Percentiles rank a stretch among this genome's conserved stretches.
Evolutionary conservation across 129 eudicot genomes (phyloP).

Genomic region (Pulicaria dysenterica): DNA sequence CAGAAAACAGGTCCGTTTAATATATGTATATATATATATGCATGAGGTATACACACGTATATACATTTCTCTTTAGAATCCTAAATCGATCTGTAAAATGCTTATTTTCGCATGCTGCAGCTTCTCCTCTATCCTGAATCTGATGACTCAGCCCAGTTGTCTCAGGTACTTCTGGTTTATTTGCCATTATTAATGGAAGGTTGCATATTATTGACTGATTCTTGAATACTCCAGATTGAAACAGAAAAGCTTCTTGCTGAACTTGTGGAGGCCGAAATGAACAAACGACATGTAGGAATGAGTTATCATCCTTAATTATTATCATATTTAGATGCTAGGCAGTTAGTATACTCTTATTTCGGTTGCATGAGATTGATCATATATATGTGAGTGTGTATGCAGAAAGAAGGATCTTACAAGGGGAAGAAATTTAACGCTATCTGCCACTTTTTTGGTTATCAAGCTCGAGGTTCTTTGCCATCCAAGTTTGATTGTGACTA

Average conservation of each 20-base stretch:
- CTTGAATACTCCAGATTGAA: slow-evolving; percentile 53
- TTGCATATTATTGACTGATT: neutral
- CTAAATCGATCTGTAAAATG: neutral
- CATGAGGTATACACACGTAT: no score
- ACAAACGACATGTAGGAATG: slow-evolving; percentile 62
- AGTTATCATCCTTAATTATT: neutral
- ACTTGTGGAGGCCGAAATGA: slow-evolving; percentile 92
- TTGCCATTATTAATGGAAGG: neutral
- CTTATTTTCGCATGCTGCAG: slow-evolving; percentile 37
- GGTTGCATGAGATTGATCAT: neutral
- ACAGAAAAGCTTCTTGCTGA: slow-evolving; percentile 88
- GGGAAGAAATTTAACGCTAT: slow-evolving; percentile 93
- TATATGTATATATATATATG: no score
- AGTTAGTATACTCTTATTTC: neutral
- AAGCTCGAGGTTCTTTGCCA: slow-evolving; percentile 95
- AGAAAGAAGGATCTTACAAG: slow-evolving; percentile 96
- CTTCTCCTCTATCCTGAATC: slow-evolving; percentile 89
- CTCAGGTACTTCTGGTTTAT: slow-evolving; percentile 51
- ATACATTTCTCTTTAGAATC: no score
- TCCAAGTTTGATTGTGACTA: slow-evolving; percentile 93
- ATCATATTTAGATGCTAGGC: no score
- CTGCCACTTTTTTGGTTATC: slow-evolving; percentile 95
- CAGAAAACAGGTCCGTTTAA: slow-evolving; percentile 60
- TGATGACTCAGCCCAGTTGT: slow-evolving; percentile 87
- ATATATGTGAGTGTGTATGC: slow-evolving; percentile 24